Evolutionary conservation across 495 filamentous ascomycete genomes (phyloP).

Genomic region (Xylaria flabelliformis): DNA sequence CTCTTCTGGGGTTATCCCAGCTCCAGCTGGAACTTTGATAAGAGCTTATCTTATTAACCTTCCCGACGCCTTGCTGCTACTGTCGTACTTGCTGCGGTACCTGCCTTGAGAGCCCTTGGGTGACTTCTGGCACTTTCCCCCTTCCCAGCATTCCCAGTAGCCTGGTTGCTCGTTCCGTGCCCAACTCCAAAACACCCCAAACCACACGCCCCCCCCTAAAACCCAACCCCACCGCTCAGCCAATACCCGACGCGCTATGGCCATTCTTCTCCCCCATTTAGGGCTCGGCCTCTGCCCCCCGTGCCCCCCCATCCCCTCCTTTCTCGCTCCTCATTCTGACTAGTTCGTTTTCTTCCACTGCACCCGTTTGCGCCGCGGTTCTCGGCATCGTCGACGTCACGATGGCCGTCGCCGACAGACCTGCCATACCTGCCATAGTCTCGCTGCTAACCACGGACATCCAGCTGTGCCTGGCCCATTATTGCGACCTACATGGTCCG

Average conservation of each 20-base stretch:
- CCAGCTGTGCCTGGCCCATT: constrained; percentile 93
- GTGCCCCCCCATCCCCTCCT: background rate
- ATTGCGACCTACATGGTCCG: constrained; percentile 94
- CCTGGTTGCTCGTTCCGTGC: background rate
- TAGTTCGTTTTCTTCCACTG: constrained; percentile 7
- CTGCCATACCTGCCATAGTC: constrained; percentile 36
- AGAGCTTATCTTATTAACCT: background rate
- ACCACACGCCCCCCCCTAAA: background rate
- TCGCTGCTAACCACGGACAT: constrained; percentile 49
- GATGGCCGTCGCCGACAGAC: constrained; percentile 38
- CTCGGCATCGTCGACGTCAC: constrained; percentile 19
- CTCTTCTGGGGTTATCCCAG: constrained; percentile 5
- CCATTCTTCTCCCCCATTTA: background rate
- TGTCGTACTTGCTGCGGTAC: background rate
- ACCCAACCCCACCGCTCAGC: background rate
- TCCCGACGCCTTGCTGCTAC: background rate
- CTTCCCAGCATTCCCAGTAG: constrained; percentile 13
- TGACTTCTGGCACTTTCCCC: background rate
- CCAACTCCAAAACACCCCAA: constrained; percentile 9
- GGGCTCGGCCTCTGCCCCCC: background rate
- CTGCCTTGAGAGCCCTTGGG: background rate
- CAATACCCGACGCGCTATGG: background rate
- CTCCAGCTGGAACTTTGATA: background rate
- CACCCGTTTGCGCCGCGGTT: constrained; percentile 18
- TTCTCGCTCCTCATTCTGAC: background rate